Conservation (phyloP, 192 early-diverging fungal species). For the Spizellomyces sp. region DNA sequence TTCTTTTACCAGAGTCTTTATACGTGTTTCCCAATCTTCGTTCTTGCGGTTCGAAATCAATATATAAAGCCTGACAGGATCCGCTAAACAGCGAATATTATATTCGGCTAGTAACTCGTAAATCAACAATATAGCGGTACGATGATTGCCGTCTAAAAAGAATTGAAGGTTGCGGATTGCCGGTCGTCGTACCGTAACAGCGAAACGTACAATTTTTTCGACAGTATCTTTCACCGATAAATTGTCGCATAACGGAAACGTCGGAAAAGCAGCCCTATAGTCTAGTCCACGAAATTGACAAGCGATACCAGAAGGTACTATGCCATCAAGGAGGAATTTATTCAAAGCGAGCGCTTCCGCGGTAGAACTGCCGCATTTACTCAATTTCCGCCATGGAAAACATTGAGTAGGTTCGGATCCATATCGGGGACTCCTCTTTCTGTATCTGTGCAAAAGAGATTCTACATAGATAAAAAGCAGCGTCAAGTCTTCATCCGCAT, state of each 20-base stretch:
- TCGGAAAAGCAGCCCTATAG: neutral
- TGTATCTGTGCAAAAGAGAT: too few species aligned
- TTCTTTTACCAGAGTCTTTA: neutral
- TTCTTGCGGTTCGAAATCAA: neutral
- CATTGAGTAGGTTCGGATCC: too few species aligned
- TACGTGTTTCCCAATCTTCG: neutral
- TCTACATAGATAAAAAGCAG: too few species aligned
- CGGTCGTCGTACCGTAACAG: conserved; percentile 2
- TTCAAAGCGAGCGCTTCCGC: neutral
- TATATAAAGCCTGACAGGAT: neutral
- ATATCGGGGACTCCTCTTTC: too few species aligned
- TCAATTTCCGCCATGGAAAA: too few species aligned
- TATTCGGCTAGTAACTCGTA: neutral
- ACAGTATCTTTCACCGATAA: neutral
- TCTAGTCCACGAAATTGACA: neutral
- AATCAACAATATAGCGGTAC: neutral
- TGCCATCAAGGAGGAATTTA: neutral
- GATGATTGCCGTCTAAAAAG: conserved; percentile 1
- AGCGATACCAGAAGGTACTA: neutral
- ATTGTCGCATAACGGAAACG: neutral
- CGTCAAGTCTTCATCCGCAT: too few species aligned
- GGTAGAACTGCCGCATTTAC: too few species aligned
- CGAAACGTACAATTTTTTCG: neutral
- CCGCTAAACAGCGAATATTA: neutral
- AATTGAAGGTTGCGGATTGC: neutral